A percentile compares a stretch with the other conserved stretches of the same genome.
phyloP scores from a whole-genome alignment of 805 yeast genomes.

The Sugiyamaella valdiviana region DNA sequence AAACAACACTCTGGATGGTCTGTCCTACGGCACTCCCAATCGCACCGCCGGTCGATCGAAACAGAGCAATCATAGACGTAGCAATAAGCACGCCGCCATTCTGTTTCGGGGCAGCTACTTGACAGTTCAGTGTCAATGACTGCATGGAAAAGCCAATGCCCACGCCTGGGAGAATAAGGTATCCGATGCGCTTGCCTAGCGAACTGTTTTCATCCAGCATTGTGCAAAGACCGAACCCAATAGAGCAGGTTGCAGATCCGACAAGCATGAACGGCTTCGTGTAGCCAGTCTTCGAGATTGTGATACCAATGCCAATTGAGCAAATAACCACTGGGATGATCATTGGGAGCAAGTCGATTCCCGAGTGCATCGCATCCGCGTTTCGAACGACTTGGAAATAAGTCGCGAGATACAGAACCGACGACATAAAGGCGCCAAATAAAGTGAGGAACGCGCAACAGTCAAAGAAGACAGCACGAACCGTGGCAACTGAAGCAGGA shows the following conservation, averaged over 20 bases:
- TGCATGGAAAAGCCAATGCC: conserved; percentile 38
- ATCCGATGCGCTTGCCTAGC: conserved; percentile 36
- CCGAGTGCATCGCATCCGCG: conserved; percentile 34
- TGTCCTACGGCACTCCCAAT: conserved; percentile 39
- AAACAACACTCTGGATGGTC: conserved; percentile 25
- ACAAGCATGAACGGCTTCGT: conserved; percentile 39
- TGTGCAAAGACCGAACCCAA: conserved; percentile 41
- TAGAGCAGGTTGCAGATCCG: conserved; percentile 33
- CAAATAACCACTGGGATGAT: conserved; percentile 38
- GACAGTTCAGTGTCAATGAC: conserved; percentile 38
- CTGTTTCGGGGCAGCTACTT: conserved; percentile 46
- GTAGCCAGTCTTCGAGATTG: conserved; percentile 38
- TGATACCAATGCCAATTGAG: conserved; percentile 41
- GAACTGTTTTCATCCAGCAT: conserved; percentile 37
- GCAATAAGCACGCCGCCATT: conserved; percentile 45
- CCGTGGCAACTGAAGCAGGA: conserved; percentile 15
- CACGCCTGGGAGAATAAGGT: conserved; percentile 40
- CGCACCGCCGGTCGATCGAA: conserved; percentile 41
- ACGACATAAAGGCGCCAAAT: conserved; percentile 43
- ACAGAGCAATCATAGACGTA: conserved; percentile 40
- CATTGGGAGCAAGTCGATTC: conserved; percentile 39
- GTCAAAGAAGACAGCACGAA: conserved; percentile 22
- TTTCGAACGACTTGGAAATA: conserved; percentile 43
- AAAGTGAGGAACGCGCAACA: conserved; percentile 37
- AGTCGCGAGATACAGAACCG: conserved; percentile 42